Percentiles rank a stretch among this genome's conserved stretches.
Conservation (phyloP, 2,329 filamentous ascomycete genomes). For the Aaosphaeria pasadenensis region DNA sequence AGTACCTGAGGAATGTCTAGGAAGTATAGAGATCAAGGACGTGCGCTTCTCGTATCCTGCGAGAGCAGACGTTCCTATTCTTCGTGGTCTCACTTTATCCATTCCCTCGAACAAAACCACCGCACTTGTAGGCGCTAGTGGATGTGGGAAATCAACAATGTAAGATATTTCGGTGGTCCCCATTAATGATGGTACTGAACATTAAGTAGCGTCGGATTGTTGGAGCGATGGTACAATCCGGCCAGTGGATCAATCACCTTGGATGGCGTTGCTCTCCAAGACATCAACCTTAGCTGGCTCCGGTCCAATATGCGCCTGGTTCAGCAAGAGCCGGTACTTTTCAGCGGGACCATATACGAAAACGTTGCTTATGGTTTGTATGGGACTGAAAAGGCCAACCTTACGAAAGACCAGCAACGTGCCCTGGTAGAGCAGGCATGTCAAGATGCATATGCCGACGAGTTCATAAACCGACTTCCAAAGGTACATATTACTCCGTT, state of each 20-base stretch:
- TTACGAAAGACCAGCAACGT: conserved; percentile 57
- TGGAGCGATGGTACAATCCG: conserved; percentile 54
- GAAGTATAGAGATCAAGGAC: conserved; percentile 69
- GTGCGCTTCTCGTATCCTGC: conserved; percentile 93
- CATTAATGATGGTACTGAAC: conserved; percentile 28
- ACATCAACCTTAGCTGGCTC: conserved; percentile 83
- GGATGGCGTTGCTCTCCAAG: conserved; percentile 61
- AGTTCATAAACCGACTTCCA: conserved; percentile 71
- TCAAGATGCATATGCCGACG: conserved; percentile 89
- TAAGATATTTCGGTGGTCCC: too few species aligned
- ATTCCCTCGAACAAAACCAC: conserved; percentile 89
- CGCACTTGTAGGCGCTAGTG: conserved; percentile 88
- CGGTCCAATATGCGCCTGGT: conserved; percentile 89
- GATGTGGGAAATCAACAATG: conserved; percentile 94
- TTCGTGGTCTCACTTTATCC: conserved; percentile 74
- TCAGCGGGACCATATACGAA: conserved; percentile 79
- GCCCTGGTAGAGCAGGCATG: conserved; percentile 75
- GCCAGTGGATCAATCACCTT: conserved; percentile 20
- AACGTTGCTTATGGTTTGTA: conserved; percentile 86
- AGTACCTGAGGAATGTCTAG: conserved; percentile 17
- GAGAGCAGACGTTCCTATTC: conserved; percentile 81
- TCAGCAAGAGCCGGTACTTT: conserved; percentile 87
- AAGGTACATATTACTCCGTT: conserved; percentile 27
- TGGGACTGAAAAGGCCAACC: conserved; percentile 58
- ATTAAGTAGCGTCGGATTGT: conserved; percentile 62